A percentile compares a stretch with the other conserved stretches of the same genome.
phyloP scores from a whole-genome alignment of 805 yeast genomes.

The Torulaspora indica region DNA sequence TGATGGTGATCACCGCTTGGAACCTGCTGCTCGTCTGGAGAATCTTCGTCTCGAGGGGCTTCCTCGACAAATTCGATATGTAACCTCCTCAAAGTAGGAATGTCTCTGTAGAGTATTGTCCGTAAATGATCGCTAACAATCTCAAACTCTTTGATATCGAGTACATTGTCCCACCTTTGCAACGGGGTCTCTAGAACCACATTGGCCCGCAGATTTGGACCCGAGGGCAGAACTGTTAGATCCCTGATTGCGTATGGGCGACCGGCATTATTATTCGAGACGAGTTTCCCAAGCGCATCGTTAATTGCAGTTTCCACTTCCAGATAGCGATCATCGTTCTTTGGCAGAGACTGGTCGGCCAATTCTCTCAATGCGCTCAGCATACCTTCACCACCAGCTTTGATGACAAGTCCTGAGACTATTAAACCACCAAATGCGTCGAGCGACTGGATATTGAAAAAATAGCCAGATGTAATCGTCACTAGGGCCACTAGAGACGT shows the following conservation, averaged over 20 bases:
- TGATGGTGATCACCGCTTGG: constrained; percentile 17
- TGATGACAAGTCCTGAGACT: constrained; percentile 75
- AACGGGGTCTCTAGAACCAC: constrained; percentile 38
- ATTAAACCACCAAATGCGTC: constrained; percentile 90
- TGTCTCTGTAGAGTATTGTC: constrained; percentile 35
- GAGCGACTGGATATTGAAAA: constrained; percentile 72
- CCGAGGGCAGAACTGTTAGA: constrained; percentile 49
- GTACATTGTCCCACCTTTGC: constrained; percentile 44
- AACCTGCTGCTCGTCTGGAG: neutral
- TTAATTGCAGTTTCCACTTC: constrained; percentile 41
- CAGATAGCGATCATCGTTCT: constrained; percentile 46
- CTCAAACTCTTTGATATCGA: constrained; percentile 41
- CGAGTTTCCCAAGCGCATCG: constrained; percentile 32
- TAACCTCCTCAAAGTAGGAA: constrained; percentile 43
- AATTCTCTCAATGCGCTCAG: constrained; percentile 67
- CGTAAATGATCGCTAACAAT: constrained; percentile 39
- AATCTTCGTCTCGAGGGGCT: constrained; percentile 25
- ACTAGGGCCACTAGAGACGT: constrained; percentile 87
- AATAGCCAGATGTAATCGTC: constrained; percentile 81
- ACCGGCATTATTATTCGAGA: constrained; percentile 42
- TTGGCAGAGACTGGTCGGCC: constrained; percentile 63
- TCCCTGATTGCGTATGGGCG: constrained; percentile 39
- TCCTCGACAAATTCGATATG: constrained; percentile 40
- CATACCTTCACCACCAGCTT: constrained; percentile 78
- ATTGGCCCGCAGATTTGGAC: constrained; percentile 48